Evolutionary conservation across 768 basidiomycete genomes (phyloP).

Genomic region (Hericium coralloides): DNA sequence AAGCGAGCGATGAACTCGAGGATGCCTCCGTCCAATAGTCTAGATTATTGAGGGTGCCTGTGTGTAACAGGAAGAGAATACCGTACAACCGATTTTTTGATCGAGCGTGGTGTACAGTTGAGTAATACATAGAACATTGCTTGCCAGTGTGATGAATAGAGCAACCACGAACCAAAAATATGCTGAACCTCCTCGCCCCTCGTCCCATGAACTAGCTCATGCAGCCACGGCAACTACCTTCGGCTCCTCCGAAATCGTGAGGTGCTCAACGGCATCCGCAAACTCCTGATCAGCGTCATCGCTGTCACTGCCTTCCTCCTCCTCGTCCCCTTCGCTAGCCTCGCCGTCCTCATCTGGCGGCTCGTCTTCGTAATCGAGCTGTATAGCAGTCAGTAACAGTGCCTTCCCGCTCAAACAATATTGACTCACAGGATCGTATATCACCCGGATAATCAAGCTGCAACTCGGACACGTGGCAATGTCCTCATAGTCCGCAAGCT

Average conservation of each 20-base stretch:
- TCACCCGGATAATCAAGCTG: conserved; percentile 83
- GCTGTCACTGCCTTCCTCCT: conserved; percentile 8
- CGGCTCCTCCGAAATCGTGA: conserved; percentile 37
- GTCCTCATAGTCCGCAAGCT: conserved; percentile 86
- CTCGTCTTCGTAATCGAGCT: conserved; percentile 85
- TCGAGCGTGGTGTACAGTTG: neutral
- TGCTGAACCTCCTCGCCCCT: neutral
- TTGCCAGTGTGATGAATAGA: neutral
- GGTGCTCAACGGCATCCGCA: conserved; percentile 59
- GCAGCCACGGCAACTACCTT: conserved; percentile 16
- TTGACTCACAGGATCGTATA: conserved; percentile 84
- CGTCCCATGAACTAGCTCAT: conserved; percentile 7
- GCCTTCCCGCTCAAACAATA: neutral
- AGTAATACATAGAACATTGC: neutral
- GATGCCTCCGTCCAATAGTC: too few relatives aligned
- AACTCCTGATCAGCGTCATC: conserved; percentile 34
- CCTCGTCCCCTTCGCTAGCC: conserved; percentile 23
- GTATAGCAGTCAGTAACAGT: neutral
- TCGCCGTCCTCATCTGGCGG: conserved; percentile 33
- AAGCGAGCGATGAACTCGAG: too few relatives aligned
- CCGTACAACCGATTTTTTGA: neutral
- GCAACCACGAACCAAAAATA: neutral
- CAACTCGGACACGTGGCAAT: conserved; percentile 96
- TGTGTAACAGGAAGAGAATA: neutral
- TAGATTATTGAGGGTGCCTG: neutral